Evolutionary conservation across 177 flowering plant species (phyloP).

Genomic region (Telopea speciosissima): DNA sequence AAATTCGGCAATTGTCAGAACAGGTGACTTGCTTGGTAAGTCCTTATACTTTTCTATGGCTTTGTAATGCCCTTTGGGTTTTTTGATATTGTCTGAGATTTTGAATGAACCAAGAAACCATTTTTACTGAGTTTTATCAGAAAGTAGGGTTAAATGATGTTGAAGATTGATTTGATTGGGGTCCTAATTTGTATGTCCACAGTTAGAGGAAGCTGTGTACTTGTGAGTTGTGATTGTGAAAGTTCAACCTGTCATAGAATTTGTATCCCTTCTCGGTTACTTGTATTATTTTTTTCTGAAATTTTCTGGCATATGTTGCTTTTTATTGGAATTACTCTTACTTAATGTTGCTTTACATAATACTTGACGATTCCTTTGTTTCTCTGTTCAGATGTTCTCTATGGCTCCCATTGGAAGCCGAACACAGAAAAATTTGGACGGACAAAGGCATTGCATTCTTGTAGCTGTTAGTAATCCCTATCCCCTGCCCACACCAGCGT

Average conservation of each 20-base stretch:
- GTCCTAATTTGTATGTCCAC: neutral
- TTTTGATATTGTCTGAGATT: neutral
- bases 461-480: conserved; percentile 88
- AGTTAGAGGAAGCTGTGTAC: neutral
- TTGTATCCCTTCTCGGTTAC: neutral
- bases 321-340: neutral
- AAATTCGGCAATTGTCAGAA: neutral
- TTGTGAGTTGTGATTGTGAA: too few species aligned
- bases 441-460: conserved; percentile 81
- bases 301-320: neutral
- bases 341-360: neutral
- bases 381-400: conserved; percentile 56
- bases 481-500: conserved; percentile 79
- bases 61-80: neutral
- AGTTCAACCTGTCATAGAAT: neutral
- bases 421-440: conserved; percentile 48
- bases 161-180: neutral
- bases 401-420: conserved; percentile 41
- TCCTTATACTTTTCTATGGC: neutral
- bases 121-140: neutral
- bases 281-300: neutral
- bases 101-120: neutral
- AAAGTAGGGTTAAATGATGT: neutral
- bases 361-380: conserved; percentile 1
- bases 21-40: neutral